Percentiles rank a stretch among this genome's conserved stretches.
Conservation (phyloP, 2,329 filamentous ascomycete species). For the Botrytis galanthina region DNA sequence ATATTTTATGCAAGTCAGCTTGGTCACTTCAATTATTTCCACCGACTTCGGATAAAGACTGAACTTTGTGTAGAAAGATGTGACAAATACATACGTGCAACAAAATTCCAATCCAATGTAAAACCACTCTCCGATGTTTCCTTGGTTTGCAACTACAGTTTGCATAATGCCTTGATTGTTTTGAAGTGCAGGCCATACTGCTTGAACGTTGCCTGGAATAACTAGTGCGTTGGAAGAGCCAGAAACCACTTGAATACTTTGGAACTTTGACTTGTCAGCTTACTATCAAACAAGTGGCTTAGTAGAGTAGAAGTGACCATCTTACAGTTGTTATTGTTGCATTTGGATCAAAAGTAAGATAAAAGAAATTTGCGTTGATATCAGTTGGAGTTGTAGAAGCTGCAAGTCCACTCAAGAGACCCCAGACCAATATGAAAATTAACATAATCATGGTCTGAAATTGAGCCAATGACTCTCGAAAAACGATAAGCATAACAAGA, state of each 20-base stretch:
- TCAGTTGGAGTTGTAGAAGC: neutral
- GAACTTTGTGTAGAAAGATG: neutral
- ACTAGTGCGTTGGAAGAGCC: neutral
- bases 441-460: neutral
- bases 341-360: slow-evolving; percentile 3
- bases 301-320: neutral
- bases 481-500: neutral
- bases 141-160: slow-evolving; percentile 2
- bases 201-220: slow-evolving; percentile 8
- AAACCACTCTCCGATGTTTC: slow-evolving; percentile 7
- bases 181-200: slow-evolving; percentile 11
- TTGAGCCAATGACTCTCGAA: neutral
- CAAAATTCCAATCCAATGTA: slow-evolving; percentile 13
- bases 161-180: slow-evolving; percentile 2
- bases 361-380: slow-evolving; percentile 10
- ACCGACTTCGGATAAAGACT: neutral
- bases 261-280: neutral
- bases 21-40: neutral
- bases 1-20: neutral
- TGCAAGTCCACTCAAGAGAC: neutral
- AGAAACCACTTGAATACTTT: slow-evolving; percentile 12
- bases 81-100: neutral
- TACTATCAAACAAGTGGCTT: too few relatives aligned
- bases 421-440: neutral
- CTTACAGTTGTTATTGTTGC: neutral